A percentile compares a stretch with the other conserved stretches of the same genome.
These are phyloP conservation scores for Tetragonia tetragonoides DNA, from an alignment of 148 eudicot species.

Conservation along the genomic window DNA sequence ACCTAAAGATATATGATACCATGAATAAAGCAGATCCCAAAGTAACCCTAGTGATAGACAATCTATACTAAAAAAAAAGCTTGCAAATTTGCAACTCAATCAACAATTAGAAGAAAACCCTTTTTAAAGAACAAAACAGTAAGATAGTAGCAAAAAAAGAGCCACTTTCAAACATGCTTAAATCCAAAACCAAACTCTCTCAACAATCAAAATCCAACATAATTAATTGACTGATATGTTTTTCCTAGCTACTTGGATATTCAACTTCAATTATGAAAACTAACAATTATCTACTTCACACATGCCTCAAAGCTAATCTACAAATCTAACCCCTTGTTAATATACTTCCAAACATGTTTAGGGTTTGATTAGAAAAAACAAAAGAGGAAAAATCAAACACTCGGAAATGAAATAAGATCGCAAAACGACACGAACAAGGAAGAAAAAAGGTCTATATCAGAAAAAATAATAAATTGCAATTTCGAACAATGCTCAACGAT, in stretches of 20 bases:
- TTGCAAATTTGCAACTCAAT: too few species aligned
- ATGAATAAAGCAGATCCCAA: neutral
- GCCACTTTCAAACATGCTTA: too few species aligned
- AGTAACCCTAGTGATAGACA: neutral
- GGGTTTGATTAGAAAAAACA: neutral
- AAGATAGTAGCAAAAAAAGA: too few species aligned
- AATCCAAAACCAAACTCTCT: constrained; percentile 2
- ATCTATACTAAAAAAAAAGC: neutral
- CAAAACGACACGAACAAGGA: neutral
- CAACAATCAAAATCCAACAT: neutral
- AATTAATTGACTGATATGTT: neutral
- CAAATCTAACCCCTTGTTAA: too few species aligned
- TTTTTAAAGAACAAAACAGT: too few species aligned
- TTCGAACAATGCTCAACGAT: neutral
- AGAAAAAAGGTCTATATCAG: neutral
- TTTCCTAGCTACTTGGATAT: too few species aligned
- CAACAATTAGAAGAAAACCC: too few species aligned
- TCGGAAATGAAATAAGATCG: neutral
- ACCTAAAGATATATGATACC: neutral
- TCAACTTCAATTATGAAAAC: neutral
- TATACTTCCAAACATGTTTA: too few species aligned
- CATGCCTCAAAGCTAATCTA: neutral
- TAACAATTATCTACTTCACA: neutral
- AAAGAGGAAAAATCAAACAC: neutral
- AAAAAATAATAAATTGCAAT: neutral